Evolutionary conservation across 164 flowering plant species (phyloP).

Genomic region (Umbilicus rupestris): DNA sequence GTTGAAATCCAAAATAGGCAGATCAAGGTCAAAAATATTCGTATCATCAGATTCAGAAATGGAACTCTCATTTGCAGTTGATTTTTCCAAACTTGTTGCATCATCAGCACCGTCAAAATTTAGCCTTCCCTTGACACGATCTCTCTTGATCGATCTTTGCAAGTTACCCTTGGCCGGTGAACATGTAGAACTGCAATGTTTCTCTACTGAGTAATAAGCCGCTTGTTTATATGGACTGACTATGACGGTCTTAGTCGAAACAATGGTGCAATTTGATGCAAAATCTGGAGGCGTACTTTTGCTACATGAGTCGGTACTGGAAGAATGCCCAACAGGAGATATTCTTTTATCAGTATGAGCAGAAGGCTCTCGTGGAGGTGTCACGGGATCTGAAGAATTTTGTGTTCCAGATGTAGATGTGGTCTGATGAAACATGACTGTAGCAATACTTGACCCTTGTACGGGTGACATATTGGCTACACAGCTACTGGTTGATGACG

Average conservation of each 20-base stretch:
- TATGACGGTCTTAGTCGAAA: slow-evolving; percentile 44
- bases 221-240: slow-evolving; percentile 62
- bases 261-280: slow-evolving; percentile 41
- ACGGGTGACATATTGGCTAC: slow-evolving; percentile 8
- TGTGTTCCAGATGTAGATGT: slow-evolving; percentile 20
- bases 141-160: slow-evolving; percentile 39
- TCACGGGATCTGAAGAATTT: slow-evolving; percentile 48
- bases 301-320: slow-evolving; percentile 21
- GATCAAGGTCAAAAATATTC: slow-evolving; percentile 55
- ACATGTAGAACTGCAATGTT: slow-evolving; percentile 35
- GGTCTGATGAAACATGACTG: slow-evolving; percentile 41
- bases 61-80: slow-evolving; percentile 21
- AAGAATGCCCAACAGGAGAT: slow-evolving; percentile 42
- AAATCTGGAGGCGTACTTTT: slow-evolving; percentile 26
- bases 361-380: slow-evolving; percentile 50
- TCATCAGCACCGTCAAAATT: slow-evolving; percentile 67
- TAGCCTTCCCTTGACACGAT: slow-evolving; percentile 74
- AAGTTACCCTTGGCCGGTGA: slow-evolving; percentile 46
- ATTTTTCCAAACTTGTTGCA: slow-evolving; percentile 21
- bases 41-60: slow-evolving; percentile 36
- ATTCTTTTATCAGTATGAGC: slow-evolving; percentile 36
- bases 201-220: slow-evolving; percentile 44
- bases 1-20: slow-evolving; percentile 57
- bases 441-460: slow-evolving; percentile 44
- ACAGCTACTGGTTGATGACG: slow-evolving; percentile 7